Percentiles rank a stretch among this genome's conserved stretches.
phyloP scores from a whole-genome alignment of 495 filamentous ascomycete genomes.

The Penicillium daleae region DNA sequence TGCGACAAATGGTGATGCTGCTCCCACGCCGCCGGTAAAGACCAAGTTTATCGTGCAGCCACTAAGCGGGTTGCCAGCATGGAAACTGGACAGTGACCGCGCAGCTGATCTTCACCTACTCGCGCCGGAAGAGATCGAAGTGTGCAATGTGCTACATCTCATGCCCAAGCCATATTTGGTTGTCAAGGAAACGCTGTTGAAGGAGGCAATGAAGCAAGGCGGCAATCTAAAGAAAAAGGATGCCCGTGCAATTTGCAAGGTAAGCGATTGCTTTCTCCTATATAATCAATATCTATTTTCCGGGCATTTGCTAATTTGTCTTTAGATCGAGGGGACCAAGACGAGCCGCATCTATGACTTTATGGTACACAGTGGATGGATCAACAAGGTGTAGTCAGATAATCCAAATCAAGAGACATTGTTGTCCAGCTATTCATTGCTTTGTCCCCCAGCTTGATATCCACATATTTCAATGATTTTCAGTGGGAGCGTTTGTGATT shows the following conservation, averaged over 20 bases:
- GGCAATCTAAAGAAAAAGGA: constrained; percentile 90
- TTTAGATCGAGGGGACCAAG: constrained; percentile 67
- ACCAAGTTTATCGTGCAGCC: constrained; percentile 50
- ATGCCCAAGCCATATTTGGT: constrained; percentile 93
- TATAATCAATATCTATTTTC: background rate
- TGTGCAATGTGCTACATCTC: constrained; percentile 80
- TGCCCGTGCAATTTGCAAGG: constrained; percentile 70
- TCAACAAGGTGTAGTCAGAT: constrained; percentile 65
- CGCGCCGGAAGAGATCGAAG: constrained; percentile 78
- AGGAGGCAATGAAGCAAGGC: constrained; percentile 85
- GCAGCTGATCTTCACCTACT: constrained; percentile 82
- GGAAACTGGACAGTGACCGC: constrained; percentile 74
- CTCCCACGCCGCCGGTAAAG: constrained; percentile 51
- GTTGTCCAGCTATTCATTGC: constrained; percentile 4
- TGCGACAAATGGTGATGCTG: constrained; percentile 44
- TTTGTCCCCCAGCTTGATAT: constrained; percentile 22
- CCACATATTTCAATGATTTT: constrained; percentile 20
- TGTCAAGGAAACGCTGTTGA: constrained; percentile 87
- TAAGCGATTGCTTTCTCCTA: constrained; percentile 27
- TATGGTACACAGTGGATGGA: constrained; percentile 91
- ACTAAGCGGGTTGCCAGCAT: constrained; percentile 61
- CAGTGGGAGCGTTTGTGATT: constrained; percentile 21
- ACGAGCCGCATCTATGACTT: constrained; percentile 84
- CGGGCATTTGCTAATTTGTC: constrained; percentile 15
- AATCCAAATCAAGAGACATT: background rate